Base-by-base conservation (phyloP, 2,329 filamentous ascomycete genomes). In the Aspergillus tanneri region DNA sequence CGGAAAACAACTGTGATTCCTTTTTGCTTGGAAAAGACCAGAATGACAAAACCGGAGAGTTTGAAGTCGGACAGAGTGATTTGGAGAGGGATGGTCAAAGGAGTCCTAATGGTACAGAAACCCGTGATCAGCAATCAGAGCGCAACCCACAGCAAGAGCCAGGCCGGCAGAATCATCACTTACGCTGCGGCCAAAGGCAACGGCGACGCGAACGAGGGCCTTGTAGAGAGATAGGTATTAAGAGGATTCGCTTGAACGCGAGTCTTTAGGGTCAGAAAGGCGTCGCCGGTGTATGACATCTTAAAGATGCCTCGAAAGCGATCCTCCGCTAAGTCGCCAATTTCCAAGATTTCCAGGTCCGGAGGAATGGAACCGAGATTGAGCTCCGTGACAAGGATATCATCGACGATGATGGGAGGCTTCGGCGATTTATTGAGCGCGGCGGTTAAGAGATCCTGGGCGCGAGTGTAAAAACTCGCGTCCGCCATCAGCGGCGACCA, bases 401-500 rank as follows among this genome's bases (percentile, higher is more conserved):
- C 93, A 80, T 96, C 93, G 75, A 97, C 93, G 68, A 99, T 99
- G 67, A 97, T 97, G 52, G 93, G 93, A 48, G 93, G 93, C 67
- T 97, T 97, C 30, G 92, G 91, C 46, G 89, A 93, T 75, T 97
- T 97, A 80, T 99, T 99, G 64, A 99, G 80, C 27, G 93, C 93
- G 49, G 88, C 86, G 21, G 93, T 99, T 62, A 99, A 81, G 71
- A 97, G 87, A 69, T 97, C 91, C 70, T 91, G 88, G 43, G 93
- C 92, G 61, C 90, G 87, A 68, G 87, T 83, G 74, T 92, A 92
- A 72, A 93, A 93, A 61, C 85, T 83, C 65, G 89, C 92, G 76
- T 97, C 93, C 67, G 92, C 92, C 75, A 95, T 93, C 58, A 99
- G 81, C 67, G 93, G 93, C 82, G 90, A 96, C 93, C 93, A 99